phyloP scores from a whole-genome alignment of 441 rosid genomes.

The Codiaeum variegatum region DNA sequence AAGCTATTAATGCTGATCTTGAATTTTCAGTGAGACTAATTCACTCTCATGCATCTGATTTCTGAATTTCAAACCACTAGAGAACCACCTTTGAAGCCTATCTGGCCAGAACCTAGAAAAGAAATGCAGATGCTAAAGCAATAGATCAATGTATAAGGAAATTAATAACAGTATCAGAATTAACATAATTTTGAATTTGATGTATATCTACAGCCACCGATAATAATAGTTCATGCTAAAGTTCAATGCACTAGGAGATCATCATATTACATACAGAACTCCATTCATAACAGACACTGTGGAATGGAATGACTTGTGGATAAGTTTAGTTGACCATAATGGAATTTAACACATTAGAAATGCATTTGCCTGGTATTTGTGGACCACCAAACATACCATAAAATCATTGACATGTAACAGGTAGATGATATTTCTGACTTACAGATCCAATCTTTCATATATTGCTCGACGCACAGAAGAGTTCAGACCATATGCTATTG shows the following conservation, averaged over 20 bases:
- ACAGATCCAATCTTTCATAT: conserved; percentile 77
- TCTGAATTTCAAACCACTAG: conserved; percentile 40
- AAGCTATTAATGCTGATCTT: conserved; percentile 53
- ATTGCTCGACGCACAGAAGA: conserved; percentile 85
- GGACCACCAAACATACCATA: no score
- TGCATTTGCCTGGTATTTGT: no score
- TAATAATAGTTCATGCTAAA: not conserved
- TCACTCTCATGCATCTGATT: conserved; percentile 66
- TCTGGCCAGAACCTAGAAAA: conserved; percentile 70
- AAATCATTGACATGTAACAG: conserved; percentile 7
- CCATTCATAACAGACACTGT: not conserved
- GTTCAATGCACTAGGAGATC: not conserved
- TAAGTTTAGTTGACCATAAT: no score
- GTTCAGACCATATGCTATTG: conserved; percentile 90
- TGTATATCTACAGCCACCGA: not conserved
- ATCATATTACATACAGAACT: not conserved
- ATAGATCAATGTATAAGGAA: not conserved
- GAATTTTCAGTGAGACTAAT: conserved; percentile 62
- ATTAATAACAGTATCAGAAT: not conserved
- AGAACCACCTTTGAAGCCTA: conserved; percentile 56
- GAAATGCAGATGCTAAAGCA: conserved; percentile 10
- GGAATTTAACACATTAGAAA: no score
- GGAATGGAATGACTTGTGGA: not conserved
- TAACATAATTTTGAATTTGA: not conserved
- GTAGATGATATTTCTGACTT: conserved; percentile 32